Base-by-base conservation (phyloP, 768 basidiomycete genomes). In the Epithele typhae region DNA sequence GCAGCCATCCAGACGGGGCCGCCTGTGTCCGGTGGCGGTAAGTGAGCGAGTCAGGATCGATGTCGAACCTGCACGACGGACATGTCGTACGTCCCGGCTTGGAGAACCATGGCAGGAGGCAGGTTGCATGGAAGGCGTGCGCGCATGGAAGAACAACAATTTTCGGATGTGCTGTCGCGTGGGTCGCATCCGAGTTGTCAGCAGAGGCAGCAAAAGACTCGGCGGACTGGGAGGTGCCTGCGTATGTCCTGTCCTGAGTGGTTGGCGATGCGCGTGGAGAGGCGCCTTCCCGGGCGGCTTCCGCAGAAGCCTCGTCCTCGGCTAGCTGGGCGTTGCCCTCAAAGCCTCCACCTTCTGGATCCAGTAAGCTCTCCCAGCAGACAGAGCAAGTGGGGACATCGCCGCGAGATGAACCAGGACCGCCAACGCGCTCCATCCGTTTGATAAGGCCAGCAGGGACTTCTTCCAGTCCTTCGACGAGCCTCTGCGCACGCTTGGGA, bases 31-130 rank as follows among this genome's bases (percentile, higher is more conserved):
- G 36, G 37, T 9, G 55, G 1, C 37, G 43, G 40, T 61, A 79
- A 0, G 85, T 87, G 37, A 89, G 63, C 46, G 82, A 82, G 45
- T 87, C 81, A 0, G 88, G 88, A 58, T 91, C 88, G 44, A 91
- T 77, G 53, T 91, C 82, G 57, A 91, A 91, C 52, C 88, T 69
- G 64, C 88, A 91, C 0, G 85, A 86, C 0, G 88, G 88, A 54
- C 88, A 91, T 1, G 88, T 90, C 17, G 88, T 89, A 53, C 85
- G 84, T 35, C 72, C 74, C 10, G 87, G 84, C 47, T 84, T 72
- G 3, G 87, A 79, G 63, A 91, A 91, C 88, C 88, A 91, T 1
- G 88, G 88, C 9, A 85, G 61, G 27, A 91, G 75, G 64, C 88
- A 91, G 0, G 79, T 71, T 1, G 84, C 76, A 54, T 91, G 88